Base-by-base conservation (phyloP, 768 basidiomycete species). In the Astraeus odoratus region DNA sequence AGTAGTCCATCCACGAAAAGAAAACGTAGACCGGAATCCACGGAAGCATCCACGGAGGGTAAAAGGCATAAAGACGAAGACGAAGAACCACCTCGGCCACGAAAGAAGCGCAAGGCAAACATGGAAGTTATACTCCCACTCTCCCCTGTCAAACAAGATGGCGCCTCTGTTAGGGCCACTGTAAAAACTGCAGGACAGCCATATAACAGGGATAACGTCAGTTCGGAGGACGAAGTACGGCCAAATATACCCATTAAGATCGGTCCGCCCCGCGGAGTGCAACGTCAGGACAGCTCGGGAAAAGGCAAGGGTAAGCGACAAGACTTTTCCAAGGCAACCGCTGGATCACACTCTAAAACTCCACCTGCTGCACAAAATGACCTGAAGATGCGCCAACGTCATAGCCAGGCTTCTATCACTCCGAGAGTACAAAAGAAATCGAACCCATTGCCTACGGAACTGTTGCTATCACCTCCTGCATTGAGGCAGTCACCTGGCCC, bases 261-360 rank as follows among this genome's bases (percentile, higher is more conserved):
- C 9, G 62, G 62, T 1, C 61, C 62, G 24, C 62, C 61, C 19
- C 57, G 53, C 22, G 56, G 59, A 20, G 33, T 35, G 23, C 55
- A 53, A 23, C 57, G 51, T 27, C 31, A 18, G 15, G 16, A 33
- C 7, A 13, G 16, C 22, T 37, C 36, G 8, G 37, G 22, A n/a
- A 18, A 31, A 31, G 10, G 13, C 15, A 27, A 1, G 30, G 18
- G n/a, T 39, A 55, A 5, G 31, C 7, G 22, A 4, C 20, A 47
- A 2, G 27, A 16, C 3, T 10, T 23, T 1, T 1, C 35, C 3
- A 20, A 23, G 3, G 47, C 46, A 20, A 25, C 35, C 6, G 24
- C 35, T n/a, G 24, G 36, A 19, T 50, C 49, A 7, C 22, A 31
- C 18, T 4, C 25, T 18, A 50, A 48, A 34, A 3, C 27, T 5